Conservation (phyloP, 306 rosid genomes). For the Acmispon strigosus region DNA sequence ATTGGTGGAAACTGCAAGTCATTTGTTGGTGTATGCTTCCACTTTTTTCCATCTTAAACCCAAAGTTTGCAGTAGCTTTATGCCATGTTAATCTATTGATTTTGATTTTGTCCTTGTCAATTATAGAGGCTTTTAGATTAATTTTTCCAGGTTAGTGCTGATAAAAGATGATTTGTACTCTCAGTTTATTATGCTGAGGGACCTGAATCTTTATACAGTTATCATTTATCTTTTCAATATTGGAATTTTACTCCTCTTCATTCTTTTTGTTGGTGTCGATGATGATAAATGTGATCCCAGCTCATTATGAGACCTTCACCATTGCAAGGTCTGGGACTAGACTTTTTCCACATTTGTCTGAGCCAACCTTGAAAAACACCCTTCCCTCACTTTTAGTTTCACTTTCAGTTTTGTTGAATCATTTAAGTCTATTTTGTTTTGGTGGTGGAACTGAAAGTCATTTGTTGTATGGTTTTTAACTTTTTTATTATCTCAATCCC, state of each 20-base stretch:
- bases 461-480: no score
- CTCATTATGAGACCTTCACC: constrained; percentile 39
- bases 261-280: background rate
- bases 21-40: no score
- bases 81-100: no score
- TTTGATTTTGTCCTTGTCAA: no score
- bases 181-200: constrained; percentile 38
- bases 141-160: constrained; percentile 59
- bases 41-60: no score
- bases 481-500: no score
- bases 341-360: constrained; percentile 34
- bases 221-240: background rate
- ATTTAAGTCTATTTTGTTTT: background rate
- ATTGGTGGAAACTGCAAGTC: background rate
- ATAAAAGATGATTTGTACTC: constrained; percentile 27
- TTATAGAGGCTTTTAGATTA: no score
- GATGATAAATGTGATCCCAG: constrained; percentile 42
- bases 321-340: constrained; percentile 26
- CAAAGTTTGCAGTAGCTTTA: background rate
- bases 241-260: background rate
- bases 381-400: background rate
- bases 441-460: background rate
- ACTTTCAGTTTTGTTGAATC: no score
- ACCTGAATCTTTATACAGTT: background rate
- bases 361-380: background rate